A percentile compares a stretch with the other conserved stretches of the same genome.
phyloP scores from a whole-genome alignment of 495 filamentous ascomycete genomes.

The Bathelium albidoporum region DNA sequence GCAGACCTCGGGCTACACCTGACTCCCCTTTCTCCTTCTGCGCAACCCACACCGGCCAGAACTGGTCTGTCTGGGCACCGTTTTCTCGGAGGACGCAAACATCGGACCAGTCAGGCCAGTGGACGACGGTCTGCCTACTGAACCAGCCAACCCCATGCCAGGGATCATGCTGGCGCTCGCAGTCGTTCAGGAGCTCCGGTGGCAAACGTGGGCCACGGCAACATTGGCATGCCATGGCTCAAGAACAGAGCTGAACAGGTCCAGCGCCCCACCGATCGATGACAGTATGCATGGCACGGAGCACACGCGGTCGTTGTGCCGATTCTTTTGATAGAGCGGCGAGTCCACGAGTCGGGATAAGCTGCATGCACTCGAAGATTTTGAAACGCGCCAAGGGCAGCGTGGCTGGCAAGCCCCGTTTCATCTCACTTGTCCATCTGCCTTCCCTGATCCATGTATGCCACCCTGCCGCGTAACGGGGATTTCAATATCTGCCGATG shows the following conservation, averaged over 20 bases:
- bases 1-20: not conserved
- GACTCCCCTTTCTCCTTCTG: not conserved
- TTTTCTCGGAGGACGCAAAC: too few species aligned
- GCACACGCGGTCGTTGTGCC: not conserved
- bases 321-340: conserved; percentile 1
- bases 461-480: not conserved
- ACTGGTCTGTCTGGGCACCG: too few species aligned
- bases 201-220: not conserved
- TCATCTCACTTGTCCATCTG: not conserved
- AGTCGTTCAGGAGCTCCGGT: not conserved
- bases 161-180: not conserved
- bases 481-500: not conserved
- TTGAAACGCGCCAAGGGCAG: not conserved
- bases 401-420: not conserved
- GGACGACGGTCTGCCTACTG: too few species aligned
- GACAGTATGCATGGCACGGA: not conserved
- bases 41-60: not conserved
- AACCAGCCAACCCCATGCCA: not conserved
- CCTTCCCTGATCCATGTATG: not conserved
- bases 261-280: not conserved
- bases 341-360: not conserved
- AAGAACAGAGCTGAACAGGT: not conserved
- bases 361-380: conserved; percentile 1
- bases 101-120: too few species aligned
- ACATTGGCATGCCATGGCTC: not conserved